Percentiles rank a stretch among this genome's conserved stretches.
phyloP scores from a whole-genome alignment of 2,329 filamentous ascomycete genomes.

The Pseudogymnoascus sp. region DNA sequence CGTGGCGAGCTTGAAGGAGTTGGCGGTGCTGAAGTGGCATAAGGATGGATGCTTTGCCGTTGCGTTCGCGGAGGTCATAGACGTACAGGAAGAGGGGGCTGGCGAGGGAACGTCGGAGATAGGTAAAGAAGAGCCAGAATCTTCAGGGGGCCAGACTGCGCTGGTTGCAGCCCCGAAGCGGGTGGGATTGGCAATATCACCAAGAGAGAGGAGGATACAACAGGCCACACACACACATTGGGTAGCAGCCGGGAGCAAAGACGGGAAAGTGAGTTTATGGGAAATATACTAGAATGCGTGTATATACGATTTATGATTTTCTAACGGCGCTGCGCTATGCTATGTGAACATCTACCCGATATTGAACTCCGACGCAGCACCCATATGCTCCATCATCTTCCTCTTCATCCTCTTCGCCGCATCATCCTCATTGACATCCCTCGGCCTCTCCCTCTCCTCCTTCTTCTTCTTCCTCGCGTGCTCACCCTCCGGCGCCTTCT shows the following conservation, averaged over 20 bases:
- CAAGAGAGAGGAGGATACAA: slow-evolving; percentile 55
- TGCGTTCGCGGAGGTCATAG: slow-evolving; percentile 52
- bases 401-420: slow-evolving; percentile 57
- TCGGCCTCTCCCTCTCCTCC: slow-evolving; percentile 31
- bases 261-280: slow-evolving; percentile 93
- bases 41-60: slow-evolving; percentile 77
- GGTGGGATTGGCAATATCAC: slow-evolving; percentile 34
- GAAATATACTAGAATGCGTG: slow-evolving; percentile 62
- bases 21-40: slow-evolving; percentile 94
- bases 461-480: slow-evolving; percentile 29
- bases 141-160: not conserved
- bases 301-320: not conserved
- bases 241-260: slow-evolving; percentile 85
- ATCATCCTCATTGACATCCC: slow-evolving; percentile 44
- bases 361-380: slow-evolving; percentile 59
- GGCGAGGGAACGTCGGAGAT: slow-evolving; percentile 10
- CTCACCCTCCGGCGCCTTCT: slow-evolving; percentile 29
- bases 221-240: slow-evolving; percentile 71
- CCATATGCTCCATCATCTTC: slow-evolving; percentile 51
- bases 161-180: slow-evolving; percentile 13
- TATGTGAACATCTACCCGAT: slow-evolving; percentile 40
- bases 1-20: slow-evolving; percentile 68
- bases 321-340: slow-evolving; percentile 2
- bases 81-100: slow-evolving; percentile 1
- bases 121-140: slow-evolving; percentile 4